Percentiles rank a stretch among this genome's conserved stretches.
Evolutionary conservation across 2,329 filamentous ascomycete species (phyloP).

Genomic region (Gyromitra esculenta): DNA sequence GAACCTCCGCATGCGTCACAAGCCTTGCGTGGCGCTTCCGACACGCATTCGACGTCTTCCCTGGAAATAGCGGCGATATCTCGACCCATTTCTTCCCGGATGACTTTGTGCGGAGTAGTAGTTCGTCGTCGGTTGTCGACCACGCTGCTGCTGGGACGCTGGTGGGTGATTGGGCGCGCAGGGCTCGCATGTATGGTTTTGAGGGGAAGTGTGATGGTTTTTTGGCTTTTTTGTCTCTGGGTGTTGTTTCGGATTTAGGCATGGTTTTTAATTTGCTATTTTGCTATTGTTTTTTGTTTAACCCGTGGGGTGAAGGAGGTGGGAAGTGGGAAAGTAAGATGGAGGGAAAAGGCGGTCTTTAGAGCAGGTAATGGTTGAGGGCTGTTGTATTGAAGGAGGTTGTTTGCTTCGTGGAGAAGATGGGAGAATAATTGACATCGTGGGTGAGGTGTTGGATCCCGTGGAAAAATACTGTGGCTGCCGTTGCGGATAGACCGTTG

Average conservation of each 20-base stretch:
- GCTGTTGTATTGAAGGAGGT: slow-evolving; percentile 13
- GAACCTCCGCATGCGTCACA: slow-evolving; percentile 45
- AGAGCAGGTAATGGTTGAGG: background rate
- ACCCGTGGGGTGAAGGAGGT: background rate
- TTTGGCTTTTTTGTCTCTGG: slow-evolving; percentile 5
- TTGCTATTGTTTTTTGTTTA: background rate
- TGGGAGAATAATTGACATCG: background rate
- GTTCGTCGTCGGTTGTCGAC: slow-evolving; percentile 46
- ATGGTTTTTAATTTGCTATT: background rate
- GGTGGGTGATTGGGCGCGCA: slow-evolving; percentile 32
- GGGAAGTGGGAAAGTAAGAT: background rate
- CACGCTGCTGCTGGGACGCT: slow-evolving; percentile 39
- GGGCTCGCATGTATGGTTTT: slow-evolving; percentile 50
- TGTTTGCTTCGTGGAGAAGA: slow-evolving; percentile 27
- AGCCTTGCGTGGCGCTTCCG: slow-evolving; percentile 50
- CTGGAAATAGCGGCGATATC: slow-evolving; percentile 44
- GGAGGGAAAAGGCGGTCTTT: slow-evolving; percentile 11
- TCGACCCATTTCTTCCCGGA: slow-evolving; percentile 50
- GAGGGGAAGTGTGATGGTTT: slow-evolving; percentile 38
- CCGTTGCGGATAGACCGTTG: background rate
- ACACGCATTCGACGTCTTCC: slow-evolving; percentile 51
- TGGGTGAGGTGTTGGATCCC: slow-evolving; percentile 11
- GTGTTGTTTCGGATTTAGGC: slow-evolving; percentile 39
- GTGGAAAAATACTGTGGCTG: background rate
- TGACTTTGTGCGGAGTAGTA: slow-evolving; percentile 38